Conservation (phyloP, 257 asterid genomes). For the Solanum lycopersicoides region DNA sequence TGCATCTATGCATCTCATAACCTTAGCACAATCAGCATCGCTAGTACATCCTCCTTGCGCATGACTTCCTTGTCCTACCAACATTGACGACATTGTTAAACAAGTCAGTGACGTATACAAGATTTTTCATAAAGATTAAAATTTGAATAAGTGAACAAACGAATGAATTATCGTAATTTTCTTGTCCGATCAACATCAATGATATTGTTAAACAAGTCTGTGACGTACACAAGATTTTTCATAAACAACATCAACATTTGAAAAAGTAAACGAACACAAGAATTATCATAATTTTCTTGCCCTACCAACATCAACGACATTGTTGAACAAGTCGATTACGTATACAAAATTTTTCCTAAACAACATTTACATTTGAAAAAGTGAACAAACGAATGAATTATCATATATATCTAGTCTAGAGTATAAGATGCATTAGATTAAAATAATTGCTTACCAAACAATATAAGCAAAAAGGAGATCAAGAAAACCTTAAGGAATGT, state of each 20-base stretch:
- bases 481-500: background rate
- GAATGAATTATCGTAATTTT: background rate
- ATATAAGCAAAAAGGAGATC: background rate
- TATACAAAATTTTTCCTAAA: background rate
- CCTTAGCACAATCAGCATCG: background rate
- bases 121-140: background rate
- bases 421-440: background rate
- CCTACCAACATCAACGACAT: background rate
- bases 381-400: too few relatives aligned
- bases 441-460: background rate
- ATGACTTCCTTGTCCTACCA: background rate
- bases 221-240: background rate
- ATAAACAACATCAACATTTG: background rate
- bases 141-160: background rate
- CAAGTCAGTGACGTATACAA: background rate
- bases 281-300: background rate
- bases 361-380: background rate
- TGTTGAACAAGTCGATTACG: background rate
- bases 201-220: background rate
- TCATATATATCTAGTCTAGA: too few relatives aligned
- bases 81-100: background rate
- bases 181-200: background rate
- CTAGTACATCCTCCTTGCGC: background rate
- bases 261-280: too few relatives aligned
- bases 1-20: background rate